Evolutionary conservation across 1,284 basidiomycete species (phyloP), one percentile per base, ranked within the genome.

Genomic region (Cutaneotrichosporon cutaneum): DNA sequence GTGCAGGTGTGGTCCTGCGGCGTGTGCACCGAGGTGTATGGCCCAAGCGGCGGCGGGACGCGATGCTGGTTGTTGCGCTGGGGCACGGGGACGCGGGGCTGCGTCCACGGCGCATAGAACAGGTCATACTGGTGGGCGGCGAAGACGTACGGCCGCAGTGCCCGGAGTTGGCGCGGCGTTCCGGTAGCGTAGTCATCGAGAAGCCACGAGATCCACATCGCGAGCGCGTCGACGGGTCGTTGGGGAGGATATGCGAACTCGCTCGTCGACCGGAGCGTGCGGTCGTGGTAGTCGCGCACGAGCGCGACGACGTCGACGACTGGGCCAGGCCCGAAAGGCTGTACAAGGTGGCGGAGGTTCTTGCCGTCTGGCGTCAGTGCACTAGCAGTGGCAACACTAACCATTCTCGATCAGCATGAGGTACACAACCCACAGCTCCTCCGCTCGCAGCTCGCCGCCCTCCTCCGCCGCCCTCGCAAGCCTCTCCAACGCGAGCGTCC

Each of bases 381-480:
- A n/a, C 56, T 35, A 4, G 16, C n/a, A 18, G 26, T 39, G 4
- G n/a, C 14, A 5, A 9, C 10, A 72, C 77, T 56, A 36, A 77
- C 79, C 79, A 80, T 89, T 88, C 71, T 91, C 90, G 8, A 86
- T 77, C 68, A 89, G 74, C 83, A 91, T 86, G 56, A 88, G 70
- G 66, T 86, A 87, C 0, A 84, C 81, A 0, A 80, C 80, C 81
- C 85, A 85, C 11, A 89, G 77, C 48, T 87, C 78, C 13, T 71
- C 64, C 8, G 74, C 73, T 11, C 44, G 54, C 13, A 44, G 36
- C n/a, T 39, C 54, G 7, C 39, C 36, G n/a, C 16, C 54, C 4
- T 45, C 54, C 21, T 24, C 26, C 2, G 10, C 13, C 32, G 18
- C 21, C 22, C 24, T 27, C n/a, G 52, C 54, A 11, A 70, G 42